A percentile compares a stretch with the other conserved stretches of the same genome.
Evolutionary conservation across 805 yeast genomes (phyloP).

Genomic region (Metschnikowia bowlesiae): DNA sequence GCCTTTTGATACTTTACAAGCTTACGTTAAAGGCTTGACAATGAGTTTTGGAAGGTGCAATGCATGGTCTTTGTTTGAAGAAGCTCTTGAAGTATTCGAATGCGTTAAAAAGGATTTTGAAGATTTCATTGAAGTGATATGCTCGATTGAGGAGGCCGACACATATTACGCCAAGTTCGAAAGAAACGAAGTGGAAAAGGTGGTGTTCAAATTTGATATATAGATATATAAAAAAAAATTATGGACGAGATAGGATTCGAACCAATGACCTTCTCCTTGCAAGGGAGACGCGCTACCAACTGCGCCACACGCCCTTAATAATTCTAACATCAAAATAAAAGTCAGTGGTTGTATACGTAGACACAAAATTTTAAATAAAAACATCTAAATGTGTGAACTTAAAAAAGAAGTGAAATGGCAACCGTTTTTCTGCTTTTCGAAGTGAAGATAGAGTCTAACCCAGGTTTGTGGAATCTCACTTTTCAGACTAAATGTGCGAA

Average conservation of each 20-base stretch:
- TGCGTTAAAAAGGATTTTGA: conserved; percentile 39
- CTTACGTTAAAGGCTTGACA: conserved; percentile 53
- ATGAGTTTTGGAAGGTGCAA: conserved; percentile 64
- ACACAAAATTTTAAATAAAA: no score
- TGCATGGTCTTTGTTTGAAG: conserved; percentile 51
- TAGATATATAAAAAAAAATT: conserved; percentile 4
- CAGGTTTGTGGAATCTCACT: no score
- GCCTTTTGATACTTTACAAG: conserved; percentile 55
- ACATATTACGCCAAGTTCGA: conserved; percentile 51
- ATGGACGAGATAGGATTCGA: conserved; percentile 11
- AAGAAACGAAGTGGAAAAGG: conserved; percentile 50
- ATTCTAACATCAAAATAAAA: no score
- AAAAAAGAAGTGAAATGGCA: no score
- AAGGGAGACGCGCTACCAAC: conserved; percentile 81
- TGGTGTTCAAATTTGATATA: conserved; percentile 37
- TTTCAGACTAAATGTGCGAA: no score
- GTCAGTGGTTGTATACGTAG: no score
- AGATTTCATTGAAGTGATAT: conserved; percentile 48
- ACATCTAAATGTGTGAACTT: no score
- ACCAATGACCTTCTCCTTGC: conserved; percentile 61
- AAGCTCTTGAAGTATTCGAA: conserved; percentile 47
- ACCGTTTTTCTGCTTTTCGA: no score
- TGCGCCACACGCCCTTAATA: conserved; percentile 84
- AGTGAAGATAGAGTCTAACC: no score
- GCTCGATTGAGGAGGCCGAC: conserved; percentile 42